Percentiles rank a stretch among this genome's conserved stretches.
Conservation (phyloP, 164 flowering plant species). For the Berberis thunbergii region DNA sequence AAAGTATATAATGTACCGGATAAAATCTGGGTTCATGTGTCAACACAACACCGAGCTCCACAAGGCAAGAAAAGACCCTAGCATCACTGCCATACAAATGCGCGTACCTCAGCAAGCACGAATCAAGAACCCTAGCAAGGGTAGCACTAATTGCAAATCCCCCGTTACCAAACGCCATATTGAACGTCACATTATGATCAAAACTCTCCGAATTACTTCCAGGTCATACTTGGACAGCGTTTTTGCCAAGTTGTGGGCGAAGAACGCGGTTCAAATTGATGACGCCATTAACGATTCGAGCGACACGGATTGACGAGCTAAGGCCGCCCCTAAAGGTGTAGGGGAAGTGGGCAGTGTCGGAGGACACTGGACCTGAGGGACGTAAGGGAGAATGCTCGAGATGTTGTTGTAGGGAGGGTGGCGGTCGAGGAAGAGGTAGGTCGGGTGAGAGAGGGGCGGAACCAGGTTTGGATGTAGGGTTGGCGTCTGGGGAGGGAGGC, state of each 20-base stretch:
- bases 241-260: slow-evolving; percentile 52
- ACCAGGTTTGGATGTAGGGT: slow-evolving; percentile 55
- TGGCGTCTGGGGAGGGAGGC: slow-evolving; percentile 31
- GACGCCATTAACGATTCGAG: slow-evolving; percentile 49
- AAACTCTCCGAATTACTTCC: slow-evolving; percentile 65
- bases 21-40: slow-evolving; percentile 84
- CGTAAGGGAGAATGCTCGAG: background rate
- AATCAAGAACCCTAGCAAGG: slow-evolving; percentile 59
- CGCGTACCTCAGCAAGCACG: slow-evolving; percentile 60
- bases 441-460: slow-evolving; percentile 21
- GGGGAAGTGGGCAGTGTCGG: slow-evolving; percentile 47
- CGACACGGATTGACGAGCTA: slow-evolving; percentile 63
- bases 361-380: slow-evolving; percentile 22
- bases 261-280: slow-evolving; percentile 39
- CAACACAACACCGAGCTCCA: slow-evolving; percentile 72
- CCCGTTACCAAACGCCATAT: slow-evolving; percentile 91
- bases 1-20: slow-evolving; percentile 48
- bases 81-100: slow-evolving; percentile 83
- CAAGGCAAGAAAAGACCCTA: slow-evolving; percentile 62
- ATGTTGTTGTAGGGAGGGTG: background rate
- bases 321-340: slow-evolving; percentile 52
- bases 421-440: slow-evolving; percentile 55
- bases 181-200: slow-evolving; percentile 57
- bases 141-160: slow-evolving; percentile 74
- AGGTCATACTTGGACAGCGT: slow-evolving; percentile 58